phyloP scores from a whole-genome alignment of 179 eudicot genomes.

The Silene noctiflora region DNA sequence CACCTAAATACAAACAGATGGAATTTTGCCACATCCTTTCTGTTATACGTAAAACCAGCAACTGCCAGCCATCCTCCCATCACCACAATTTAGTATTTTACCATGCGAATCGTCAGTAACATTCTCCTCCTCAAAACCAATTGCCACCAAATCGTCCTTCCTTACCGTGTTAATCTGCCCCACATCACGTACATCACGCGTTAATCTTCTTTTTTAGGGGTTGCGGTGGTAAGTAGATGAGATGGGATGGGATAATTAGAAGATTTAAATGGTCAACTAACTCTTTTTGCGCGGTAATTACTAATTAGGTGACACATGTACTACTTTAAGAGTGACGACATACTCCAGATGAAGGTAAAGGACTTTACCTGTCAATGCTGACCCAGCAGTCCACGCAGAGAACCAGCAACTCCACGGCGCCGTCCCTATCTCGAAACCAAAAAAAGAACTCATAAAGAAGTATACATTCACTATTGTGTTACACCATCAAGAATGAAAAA shows the following conservation, averaged over 20 bases:
- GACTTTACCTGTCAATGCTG: slow-evolving; percentile 38
- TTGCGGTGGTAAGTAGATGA: too few relatives aligned
- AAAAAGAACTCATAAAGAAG: background rate
- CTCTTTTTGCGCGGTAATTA: background rate
- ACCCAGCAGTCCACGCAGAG: slow-evolving; percentile 50
- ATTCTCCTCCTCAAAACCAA: background rate
- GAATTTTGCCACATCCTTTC: background rate
- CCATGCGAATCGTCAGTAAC: background rate
- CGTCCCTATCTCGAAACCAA: slow-evolving; percentile 40
- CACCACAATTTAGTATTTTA: background rate
- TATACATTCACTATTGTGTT: background rate
- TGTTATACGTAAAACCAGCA: background rate
- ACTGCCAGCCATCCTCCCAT: background rate
- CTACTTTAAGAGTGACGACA: background rate
- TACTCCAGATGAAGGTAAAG: background rate
- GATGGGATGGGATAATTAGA: too few relatives aligned
- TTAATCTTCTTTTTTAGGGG: too few relatives aligned
- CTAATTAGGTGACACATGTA: background rate
- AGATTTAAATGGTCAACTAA: background rate
- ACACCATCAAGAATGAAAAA: background rate
- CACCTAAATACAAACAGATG: background rate
- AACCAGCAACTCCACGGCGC: slow-evolving; percentile 56
- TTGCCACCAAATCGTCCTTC: background rate
- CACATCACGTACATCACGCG: too few relatives aligned
- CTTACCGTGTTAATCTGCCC: too few relatives aligned